Percentiles rank a stretch among this genome's conserved stretches.
Conservation (phyloP, 2,329 filamentous ascomycete genomes). For the Parafenestella ontariensis region DNA sequence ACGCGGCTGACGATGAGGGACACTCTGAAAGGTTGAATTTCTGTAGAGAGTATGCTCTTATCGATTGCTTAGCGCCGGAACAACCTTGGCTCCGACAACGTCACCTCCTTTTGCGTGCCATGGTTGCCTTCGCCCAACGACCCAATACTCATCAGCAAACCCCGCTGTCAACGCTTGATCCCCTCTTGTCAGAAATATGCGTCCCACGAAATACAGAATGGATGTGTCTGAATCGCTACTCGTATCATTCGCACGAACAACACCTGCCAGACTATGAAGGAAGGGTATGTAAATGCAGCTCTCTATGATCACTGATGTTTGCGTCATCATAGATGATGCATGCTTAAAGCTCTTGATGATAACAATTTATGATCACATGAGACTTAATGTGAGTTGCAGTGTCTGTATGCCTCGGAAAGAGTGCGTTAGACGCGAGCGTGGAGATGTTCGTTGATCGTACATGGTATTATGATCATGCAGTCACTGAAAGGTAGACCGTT, state of each 20-base stretch:
- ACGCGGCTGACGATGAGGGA: not conserved
- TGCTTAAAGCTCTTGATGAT: no score
- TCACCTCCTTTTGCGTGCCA: constrained; percentile 8
- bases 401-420: no score
- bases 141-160: not conserved
- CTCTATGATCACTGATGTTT: not conserved
- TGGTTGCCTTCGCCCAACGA: constrained; percentile 3
- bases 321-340: not conserved
- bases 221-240: not conserved
- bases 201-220: not conserved
- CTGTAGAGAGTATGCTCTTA: not conserved
- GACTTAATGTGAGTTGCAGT: no score
- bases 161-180: not conserved
- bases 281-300: no score
- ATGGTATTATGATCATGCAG: no score
- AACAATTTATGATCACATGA: no score
- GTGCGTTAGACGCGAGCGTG: no score
- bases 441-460: no score
- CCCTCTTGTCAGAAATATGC: not conserved
- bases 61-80: constrained; percentile 14
- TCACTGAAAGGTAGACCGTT: no score
- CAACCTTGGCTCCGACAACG: constrained; percentile 5
- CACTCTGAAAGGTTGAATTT: no score
- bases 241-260: not conserved
- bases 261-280: no score